Evolutionary conservation across 306 rosid genomes (phyloP).

Genomic region (Dicorynia guianensis): DNA sequence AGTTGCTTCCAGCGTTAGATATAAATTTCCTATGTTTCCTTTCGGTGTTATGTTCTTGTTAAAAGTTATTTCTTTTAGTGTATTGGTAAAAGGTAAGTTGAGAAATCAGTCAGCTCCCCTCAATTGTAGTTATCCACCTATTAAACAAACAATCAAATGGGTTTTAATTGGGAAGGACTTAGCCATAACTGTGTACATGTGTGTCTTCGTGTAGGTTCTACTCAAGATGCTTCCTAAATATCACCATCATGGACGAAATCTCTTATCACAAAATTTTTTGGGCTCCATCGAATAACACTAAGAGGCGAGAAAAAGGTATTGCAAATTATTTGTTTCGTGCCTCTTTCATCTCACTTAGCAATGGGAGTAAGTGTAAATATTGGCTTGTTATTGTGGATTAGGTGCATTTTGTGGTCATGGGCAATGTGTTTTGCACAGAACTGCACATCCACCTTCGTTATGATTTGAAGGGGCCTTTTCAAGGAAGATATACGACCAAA

Average conservation of each 20-base stretch:
- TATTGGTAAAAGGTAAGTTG: no score
- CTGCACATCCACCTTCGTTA: slow-evolving; percentile 86
- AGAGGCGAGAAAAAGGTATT: slow-evolving; percentile 87
- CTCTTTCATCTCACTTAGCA: slow-evolving; percentile 31
- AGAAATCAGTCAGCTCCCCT: slow-evolving; percentile 5
- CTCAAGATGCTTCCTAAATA: slow-evolving; percentile 93
- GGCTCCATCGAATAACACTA: slow-evolving; percentile 85
- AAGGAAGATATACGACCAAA: slow-evolving; percentile 75
- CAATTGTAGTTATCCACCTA: background rate
- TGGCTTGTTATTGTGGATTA: slow-evolving; percentile 46
- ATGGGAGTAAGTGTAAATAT: slow-evolving; percentile 27
- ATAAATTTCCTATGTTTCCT: background rate
- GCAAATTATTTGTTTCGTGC: slow-evolving; percentile 33
- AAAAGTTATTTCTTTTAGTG: background rate
- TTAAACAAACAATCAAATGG: background rate
- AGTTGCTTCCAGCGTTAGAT: background rate
- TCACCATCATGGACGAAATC: slow-evolving; percentile 70
- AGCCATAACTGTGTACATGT: slow-evolving; percentile 12
- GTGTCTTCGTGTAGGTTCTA: slow-evolving; percentile 61
- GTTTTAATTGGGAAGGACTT: slow-evolving; percentile 3
- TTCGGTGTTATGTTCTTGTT: background rate
- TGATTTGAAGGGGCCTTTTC: slow-evolving; percentile 91
- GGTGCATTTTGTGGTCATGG: slow-evolving; percentile 99
- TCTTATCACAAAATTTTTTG: slow-evolving; percentile 91
- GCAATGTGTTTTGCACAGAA: slow-evolving; percentile 96